phyloP scores from a whole-genome alignment of 768 basidiomycete genomes.

The Boletus tylopilopsis region DNA sequence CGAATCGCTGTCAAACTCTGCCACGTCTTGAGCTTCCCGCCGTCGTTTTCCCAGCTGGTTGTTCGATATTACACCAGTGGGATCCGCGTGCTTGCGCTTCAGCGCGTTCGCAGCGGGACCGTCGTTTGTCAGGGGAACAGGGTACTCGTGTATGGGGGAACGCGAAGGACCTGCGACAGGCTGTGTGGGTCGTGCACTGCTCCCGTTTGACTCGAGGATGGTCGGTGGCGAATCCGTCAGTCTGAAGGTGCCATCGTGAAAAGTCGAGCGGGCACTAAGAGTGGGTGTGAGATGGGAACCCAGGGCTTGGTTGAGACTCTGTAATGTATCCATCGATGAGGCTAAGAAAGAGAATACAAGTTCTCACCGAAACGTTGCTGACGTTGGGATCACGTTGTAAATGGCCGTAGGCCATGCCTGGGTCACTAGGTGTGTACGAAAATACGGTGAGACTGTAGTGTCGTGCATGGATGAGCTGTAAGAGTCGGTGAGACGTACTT shows the following conservation, averaged over 20 bases:
- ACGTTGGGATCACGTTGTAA: conserved; percentile 55
- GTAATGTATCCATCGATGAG: conserved; percentile 24
- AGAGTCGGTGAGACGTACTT: conserved; percentile 20
- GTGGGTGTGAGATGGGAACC: conserved; percentile 47
- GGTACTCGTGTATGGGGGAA: conserved; percentile 33
- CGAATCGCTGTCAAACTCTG: conserved; percentile 31
- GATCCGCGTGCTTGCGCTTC: conserved; percentile 50
- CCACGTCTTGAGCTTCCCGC: conserved; percentile 27
- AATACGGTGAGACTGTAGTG: conserved; percentile 10
- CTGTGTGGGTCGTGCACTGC: conserved; percentile 22
- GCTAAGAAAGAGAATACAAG: conserved; percentile 13
- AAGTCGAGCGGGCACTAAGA: conserved; percentile 30
- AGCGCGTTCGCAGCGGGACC: conserved; percentile 16
- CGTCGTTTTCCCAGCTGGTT: conserved; percentile 29
- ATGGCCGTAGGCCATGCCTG: conserved; percentile 59
- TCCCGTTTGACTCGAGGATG: conserved; percentile 27
- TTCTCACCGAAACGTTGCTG: conserved; percentile 55
- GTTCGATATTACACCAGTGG: conserved; percentile 12
- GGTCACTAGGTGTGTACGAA: conserved; percentile 42
- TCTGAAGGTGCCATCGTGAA: conserved; percentile 29
- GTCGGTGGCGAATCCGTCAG: conserved; percentile 32
- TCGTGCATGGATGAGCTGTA: neutral
- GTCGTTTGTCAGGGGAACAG: conserved; percentile 29
- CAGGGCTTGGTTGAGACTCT: conserved; percentile 61
- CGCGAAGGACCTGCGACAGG: conserved; percentile 27